Evolutionary conservation across 352 stramenopile species (phyloP).

Genomic region (Blastocystis sp.): DNA sequence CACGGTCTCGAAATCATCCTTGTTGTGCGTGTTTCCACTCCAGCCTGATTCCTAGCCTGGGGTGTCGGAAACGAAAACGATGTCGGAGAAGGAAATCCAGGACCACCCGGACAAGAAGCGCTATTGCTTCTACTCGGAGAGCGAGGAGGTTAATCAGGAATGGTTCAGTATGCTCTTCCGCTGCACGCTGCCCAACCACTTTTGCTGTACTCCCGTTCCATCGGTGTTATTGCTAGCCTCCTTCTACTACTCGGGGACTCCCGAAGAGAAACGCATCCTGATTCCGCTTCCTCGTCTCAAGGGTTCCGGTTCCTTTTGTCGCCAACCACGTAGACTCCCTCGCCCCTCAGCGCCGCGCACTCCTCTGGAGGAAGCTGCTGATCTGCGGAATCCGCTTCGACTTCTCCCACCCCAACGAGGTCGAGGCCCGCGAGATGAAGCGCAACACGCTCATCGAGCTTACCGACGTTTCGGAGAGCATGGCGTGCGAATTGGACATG

Average conservation of each 20-base stretch:
- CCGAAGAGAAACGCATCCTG: slow-evolving; percentile 53
- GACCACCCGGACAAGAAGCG: slow-evolving; percentile 67
- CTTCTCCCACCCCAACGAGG: slow-evolving; percentile 48
- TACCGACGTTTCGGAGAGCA: slow-evolving; percentile 97
- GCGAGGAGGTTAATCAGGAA: slow-evolving; percentile 59
- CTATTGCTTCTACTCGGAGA: slow-evolving; percentile 69
- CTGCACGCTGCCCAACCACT: slow-evolving; percentile 63
- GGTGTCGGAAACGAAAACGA: slow-evolving; percentile 27
- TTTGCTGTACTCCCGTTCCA: slow-evolving; percentile 25
- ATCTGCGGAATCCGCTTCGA: slow-evolving; percentile 70
- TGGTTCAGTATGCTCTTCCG: slow-evolving; percentile 68
- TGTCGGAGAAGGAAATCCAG: slow-evolving; percentile 55
- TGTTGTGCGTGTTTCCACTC: not conserved
- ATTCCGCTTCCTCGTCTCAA: slow-evolving; percentile 53
- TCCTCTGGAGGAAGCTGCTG: slow-evolving; percentile 68
- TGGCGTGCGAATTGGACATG: slow-evolving; percentile 78
- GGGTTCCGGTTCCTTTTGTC: not conserved
- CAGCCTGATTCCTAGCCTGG: slow-evolving; percentile 19
- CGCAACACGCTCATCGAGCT: slow-evolving; percentile 96
- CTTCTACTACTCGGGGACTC: slow-evolving; percentile 53
- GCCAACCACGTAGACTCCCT: not conserved
- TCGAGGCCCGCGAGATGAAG: slow-evolving; percentile 85
- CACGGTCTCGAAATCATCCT: slow-evolving; percentile 67
- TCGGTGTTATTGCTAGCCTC: slow-evolving; percentile 12
- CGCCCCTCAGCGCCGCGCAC: slow-evolving; percentile 47